phyloP scores from a whole-genome alignment of 352 stramenopile species.

The Pythium periplocum region DNA sequence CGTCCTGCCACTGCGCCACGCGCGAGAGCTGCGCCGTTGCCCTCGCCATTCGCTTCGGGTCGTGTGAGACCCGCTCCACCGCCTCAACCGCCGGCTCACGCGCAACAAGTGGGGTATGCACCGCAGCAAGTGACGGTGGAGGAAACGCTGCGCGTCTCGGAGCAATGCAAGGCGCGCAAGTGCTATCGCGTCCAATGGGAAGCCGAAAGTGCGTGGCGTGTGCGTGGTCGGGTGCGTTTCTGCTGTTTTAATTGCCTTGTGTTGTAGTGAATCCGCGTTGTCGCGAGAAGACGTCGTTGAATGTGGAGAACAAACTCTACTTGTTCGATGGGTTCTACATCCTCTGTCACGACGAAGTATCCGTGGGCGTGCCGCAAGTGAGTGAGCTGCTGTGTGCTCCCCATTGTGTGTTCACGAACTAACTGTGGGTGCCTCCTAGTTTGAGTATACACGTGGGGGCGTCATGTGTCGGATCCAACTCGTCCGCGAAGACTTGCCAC shows the following conservation, averaged over 20 bases:
- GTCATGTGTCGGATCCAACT: slow-evolving; percentile 81
- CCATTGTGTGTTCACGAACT: not conserved
- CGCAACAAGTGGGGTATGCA: not conserved
- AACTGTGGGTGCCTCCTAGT: slow-evolving; percentile 28
- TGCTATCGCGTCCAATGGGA: slow-evolving; percentile 81
- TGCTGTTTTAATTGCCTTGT: not conserved
- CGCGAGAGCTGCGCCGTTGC: slow-evolving; percentile 1
- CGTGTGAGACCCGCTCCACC: not conserved
- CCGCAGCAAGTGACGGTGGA: slow-evolving; percentile 11
- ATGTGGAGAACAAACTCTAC: slow-evolving; percentile 55
- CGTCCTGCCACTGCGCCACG: slow-evolving; percentile 8
- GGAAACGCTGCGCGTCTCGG: slow-evolving; percentile 54
- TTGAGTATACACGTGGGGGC: slow-evolving; percentile 72
- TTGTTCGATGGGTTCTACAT: slow-evolving; percentile 86
- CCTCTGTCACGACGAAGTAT: slow-evolving; percentile 53
- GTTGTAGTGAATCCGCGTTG: slow-evolving; percentile 71
- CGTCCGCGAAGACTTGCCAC: slow-evolving; percentile 53
- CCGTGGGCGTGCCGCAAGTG: slow-evolving; percentile 54
- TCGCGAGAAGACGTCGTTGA: slow-evolving; percentile 60
- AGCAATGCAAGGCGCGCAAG: slow-evolving; percentile 52
- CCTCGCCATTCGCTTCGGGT: not conserved
- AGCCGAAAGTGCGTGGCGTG: slow-evolving; percentile 49
- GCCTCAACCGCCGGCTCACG: not conserved
- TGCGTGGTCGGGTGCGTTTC: not conserved
- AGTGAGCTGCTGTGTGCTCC: not conserved